These are phyloP conservation scores for Triticum aestivum DNA, from an alignment of 176 grass and related monocot species.

Conservation along the genomic window IWGSC_CS_RefSeq_v2.1 NC_057803.1:711020474-711020973, in stretches of 20 bases:
- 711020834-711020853: too few species aligned
- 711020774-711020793: neutral
- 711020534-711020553: neutral
- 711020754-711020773: neutral
- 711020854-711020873: neutral
- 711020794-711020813: too few species aligned
- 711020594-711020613: neutral
- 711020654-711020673: neutral
- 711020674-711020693: neutral
- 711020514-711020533: neutral
- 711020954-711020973: conserved; percentile 3
- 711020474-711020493: too few species aligned
- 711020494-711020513: too few species aligned
- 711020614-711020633: neutral
- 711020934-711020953: conserved; percentile 20
- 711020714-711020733: neutral
- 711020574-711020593: too few species aligned
- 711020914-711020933: conserved; percentile 33
- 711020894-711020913: conserved; percentile 16
- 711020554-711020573: neutral
- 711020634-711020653: neutral
- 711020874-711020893: neutral
- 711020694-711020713: neutral
- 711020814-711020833: too few species aligned
- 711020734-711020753: neutral